These are phyloP conservation scores for Tubosaeta brunneosetosa DNA, from an alignment of 768 basidiomycete genomes.

Conservation along the genomic window DNA sequence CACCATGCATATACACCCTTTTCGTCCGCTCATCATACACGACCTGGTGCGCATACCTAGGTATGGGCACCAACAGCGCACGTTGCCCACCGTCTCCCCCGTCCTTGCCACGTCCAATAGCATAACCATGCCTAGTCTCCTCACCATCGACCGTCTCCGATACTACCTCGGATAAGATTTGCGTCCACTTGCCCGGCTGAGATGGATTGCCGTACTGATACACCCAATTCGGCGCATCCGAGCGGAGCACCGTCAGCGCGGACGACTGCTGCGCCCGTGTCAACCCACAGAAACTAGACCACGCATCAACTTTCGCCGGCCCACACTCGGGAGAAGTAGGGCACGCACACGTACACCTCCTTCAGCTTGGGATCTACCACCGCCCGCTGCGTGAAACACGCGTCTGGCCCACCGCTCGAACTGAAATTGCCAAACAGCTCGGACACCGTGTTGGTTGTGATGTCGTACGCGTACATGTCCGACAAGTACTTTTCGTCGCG, in stretches of 20 bases:
- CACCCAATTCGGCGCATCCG: conserved; percentile 59
- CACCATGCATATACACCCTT: conserved; percentile 68
- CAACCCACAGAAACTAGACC: conserved; percentile 57
- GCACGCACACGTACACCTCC: conserved; percentile 69
- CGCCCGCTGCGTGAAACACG: conserved; percentile 71
- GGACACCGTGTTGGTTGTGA: conserved; percentile 49
- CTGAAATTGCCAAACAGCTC: conserved; percentile 64
- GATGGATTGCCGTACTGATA: conserved; percentile 52
- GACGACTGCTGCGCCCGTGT: conserved; percentile 39
- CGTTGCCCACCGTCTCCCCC: conserved; percentile 1
- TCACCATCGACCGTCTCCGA: neutral
- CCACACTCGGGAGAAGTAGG: neutral
- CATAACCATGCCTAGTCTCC: neutral
- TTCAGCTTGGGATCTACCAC: conserved; percentile 57
- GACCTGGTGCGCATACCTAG: conserved; percentile 76
- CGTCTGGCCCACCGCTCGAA: conserved; percentile 58
- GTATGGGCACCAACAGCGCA: conserved; percentile 40
- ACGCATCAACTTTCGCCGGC: neutral
- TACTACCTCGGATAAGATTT: conserved; percentile 41
- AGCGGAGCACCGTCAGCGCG: conserved; percentile 39
- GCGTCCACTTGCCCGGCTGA: conserved; percentile 61
- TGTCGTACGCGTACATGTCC: conserved; percentile 75
- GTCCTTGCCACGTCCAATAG: neutral
- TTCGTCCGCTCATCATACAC: conserved; percentile 60
- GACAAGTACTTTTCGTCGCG: conserved; percentile 60